Conservation (phyloP, 352 stramenopile species). For the Pythium rhizo-oryzae region DNA sequence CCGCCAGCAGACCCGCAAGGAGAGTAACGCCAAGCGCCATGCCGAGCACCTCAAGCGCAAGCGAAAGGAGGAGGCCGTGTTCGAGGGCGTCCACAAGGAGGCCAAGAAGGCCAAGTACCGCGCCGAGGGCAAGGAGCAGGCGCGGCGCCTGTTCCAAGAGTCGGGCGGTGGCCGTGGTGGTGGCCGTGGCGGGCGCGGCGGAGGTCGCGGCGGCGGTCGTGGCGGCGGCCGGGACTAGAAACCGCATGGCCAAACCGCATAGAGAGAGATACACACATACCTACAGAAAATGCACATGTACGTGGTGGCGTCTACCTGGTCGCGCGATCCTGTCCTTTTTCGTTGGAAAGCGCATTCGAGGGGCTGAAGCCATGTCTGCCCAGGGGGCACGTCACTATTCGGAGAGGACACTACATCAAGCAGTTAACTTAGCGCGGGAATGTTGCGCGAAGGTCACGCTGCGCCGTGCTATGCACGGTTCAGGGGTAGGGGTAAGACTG, state of each 20-base stretch:
- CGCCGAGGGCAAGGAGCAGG: constrained; percentile 73
- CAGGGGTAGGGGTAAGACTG: background rate
- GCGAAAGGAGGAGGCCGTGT: constrained; percentile 89
- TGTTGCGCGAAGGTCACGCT: constrained; percentile 40
- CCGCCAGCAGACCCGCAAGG: constrained; percentile 94
- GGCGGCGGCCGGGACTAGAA: constrained; percentile 20
- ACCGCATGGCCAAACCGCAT: constrained; percentile 8
- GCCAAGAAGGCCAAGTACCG: constrained; percentile 90
- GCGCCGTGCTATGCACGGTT: constrained; percentile 2
- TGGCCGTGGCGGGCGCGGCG: constrained; percentile 20
- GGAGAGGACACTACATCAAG: background rate
- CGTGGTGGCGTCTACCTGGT: background rate
- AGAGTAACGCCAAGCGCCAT: constrained; percentile 88
- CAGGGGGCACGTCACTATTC: background rate
- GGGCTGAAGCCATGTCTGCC: too few species aligned
- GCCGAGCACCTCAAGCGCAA: constrained; percentile 92
- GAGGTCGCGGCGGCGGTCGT: constrained; percentile 14
- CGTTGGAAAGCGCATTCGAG: too few species aligned
- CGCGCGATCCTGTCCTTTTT: background rate
- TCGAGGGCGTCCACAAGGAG: constrained; percentile 79
- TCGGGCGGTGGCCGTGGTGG: constrained; percentile 44
- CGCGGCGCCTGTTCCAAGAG: constrained; percentile 45
- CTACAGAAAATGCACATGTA: background rate
- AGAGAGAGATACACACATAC: constrained; percentile 8
- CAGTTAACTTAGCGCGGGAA: background rate